phyloP scores from a whole-genome alignment of 768 basidiomycete species.

The Mycena amicta region DNA sequence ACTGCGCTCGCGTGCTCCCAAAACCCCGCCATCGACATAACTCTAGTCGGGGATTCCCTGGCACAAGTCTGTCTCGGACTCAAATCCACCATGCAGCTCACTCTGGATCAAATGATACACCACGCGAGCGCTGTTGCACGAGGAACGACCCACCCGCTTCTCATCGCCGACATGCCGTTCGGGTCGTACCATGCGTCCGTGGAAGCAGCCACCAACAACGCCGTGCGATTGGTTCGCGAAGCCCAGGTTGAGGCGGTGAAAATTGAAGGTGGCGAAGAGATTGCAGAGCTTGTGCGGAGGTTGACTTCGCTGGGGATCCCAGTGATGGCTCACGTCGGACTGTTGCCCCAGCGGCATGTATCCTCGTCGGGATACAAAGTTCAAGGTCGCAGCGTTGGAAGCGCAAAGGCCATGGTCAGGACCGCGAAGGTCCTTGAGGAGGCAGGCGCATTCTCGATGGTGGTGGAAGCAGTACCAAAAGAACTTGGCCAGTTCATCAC shows the following conservation, averaged over 20 bases:
- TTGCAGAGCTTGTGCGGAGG: conserved; percentile 65
- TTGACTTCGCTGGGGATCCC: conserved; percentile 84
- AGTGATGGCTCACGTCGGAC: conserved; percentile 91
- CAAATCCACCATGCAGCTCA: conserved; percentile 80
- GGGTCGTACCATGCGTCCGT: conserved; percentile 77
- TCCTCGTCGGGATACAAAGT: conserved; percentile 88
- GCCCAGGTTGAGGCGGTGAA: conserved; percentile 88
- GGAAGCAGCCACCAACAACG: conserved; percentile 70
- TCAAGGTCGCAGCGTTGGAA: conserved; percentile 71
- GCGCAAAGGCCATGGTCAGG: conserved; percentile 62
- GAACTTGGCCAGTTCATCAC: conserved; percentile 81
- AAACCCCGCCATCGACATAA: conserved; percentile 73
- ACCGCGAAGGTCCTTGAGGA: conserved; percentile 74
- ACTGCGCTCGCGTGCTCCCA: conserved; percentile 71
- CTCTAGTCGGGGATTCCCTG: conserved; percentile 93
- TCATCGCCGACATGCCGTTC: conserved; percentile 96
- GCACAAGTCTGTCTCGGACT: conserved; percentile 96
- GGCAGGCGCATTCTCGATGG: conserved; percentile 86
- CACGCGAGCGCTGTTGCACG: conserved; percentile 86
- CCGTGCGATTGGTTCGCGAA: conserved; percentile 80
- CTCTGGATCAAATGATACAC: conserved; percentile 91
- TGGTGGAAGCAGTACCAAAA: conserved; percentile 90
- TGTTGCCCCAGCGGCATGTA: conserved; percentile 86
- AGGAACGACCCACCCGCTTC: conserved; percentile 80
- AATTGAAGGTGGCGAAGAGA: conserved; percentile 87